phyloP scores from a whole-genome alignment of 441 rosid genomes.

The Erodium trifolium region DNA sequence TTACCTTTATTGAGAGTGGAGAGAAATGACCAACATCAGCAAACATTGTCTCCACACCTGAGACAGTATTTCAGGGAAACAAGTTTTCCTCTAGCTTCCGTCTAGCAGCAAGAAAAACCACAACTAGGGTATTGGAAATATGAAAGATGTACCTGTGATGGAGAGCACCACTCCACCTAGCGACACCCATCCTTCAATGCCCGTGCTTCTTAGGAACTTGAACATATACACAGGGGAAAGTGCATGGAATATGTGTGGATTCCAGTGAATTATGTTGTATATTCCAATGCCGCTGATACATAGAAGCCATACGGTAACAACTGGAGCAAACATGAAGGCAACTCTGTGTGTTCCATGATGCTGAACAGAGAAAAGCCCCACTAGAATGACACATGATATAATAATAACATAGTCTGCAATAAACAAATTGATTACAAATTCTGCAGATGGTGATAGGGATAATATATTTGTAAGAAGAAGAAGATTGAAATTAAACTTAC shows the following conservation, averaged over 20 bases:
- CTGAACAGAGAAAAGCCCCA: conserved; percentile 91
- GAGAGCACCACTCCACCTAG: conserved; percentile 89
- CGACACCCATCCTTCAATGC: conserved; percentile 95
- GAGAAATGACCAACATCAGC: conserved; percentile 99
- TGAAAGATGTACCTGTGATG: conserved; percentile 62
- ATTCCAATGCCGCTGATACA: conserved; percentile 86
- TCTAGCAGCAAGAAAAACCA: not conserved
- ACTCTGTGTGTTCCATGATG: conserved; percentile 91
- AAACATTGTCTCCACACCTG: conserved; percentile 99
- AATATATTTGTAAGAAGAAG: not conserved
- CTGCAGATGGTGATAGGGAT: conserved; percentile 5
- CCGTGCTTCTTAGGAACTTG: conserved; percentile 88
- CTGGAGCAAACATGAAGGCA: conserved; percentile 82
- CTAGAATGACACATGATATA: conserved; percentile 80
- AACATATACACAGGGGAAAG: conserved; percentile 93
- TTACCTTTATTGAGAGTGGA: conserved; percentile 75
- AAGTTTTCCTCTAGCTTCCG: conserved; percentile 5
- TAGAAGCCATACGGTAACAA: conserved; percentile 71
- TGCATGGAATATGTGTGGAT: conserved; percentile 73
- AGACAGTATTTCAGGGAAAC: conserved; percentile 20
- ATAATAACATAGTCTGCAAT: conserved; percentile 83
- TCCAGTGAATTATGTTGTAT: conserved; percentile 79
- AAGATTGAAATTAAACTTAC: conserved; percentile 36
- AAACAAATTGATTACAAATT: conserved; percentile 11
- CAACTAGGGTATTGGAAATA: not conserved